Conservation (phyloP, 305 asterid species). For the Solanum hybrid region DNA sequence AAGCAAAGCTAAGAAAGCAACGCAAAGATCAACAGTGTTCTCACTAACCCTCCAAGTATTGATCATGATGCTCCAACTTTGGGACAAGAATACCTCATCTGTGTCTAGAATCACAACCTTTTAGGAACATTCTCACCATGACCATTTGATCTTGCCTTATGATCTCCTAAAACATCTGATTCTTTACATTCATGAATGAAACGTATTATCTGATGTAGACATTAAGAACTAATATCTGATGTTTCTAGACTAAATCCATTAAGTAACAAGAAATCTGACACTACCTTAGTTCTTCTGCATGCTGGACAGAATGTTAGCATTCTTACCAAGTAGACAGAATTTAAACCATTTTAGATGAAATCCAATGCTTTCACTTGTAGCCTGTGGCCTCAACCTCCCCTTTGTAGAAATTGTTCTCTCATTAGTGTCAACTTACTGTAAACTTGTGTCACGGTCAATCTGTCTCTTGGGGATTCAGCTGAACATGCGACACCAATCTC, state of each 20-base stretch:
- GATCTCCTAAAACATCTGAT: not conserved
- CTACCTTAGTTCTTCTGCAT: not conserved
- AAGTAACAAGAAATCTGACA: not conserved
- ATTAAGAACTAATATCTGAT: not conserved
- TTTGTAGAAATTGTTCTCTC: slow-evolving; percentile 3
- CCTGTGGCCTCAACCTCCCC: not conserved
- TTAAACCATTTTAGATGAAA: not conserved
- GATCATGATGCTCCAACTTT: not conserved
- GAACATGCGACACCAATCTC: slow-evolving; percentile 29
- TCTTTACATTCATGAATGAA: not conserved
- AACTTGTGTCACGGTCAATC: slow-evolving; percentile 22
- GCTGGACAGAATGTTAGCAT: not conserved
- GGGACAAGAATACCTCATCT: not conserved
- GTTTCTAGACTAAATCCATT: not conserved
- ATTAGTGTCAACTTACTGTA: slow-evolving; percentile 3
- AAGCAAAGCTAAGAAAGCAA: too few species aligned
- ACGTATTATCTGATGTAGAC: not conserved
- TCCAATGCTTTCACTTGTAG: not conserved
- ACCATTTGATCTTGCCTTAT: not conserved
- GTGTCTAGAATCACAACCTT: not conserved
- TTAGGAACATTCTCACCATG: not conserved
- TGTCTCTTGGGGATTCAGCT: slow-evolving; percentile 15
- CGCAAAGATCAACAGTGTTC: too few species aligned
- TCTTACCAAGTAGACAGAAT: not conserved
- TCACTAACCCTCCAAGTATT: too few species aligned